Base-by-base conservation (phyloP, 2,329 filamentous ascomycete species). In the Alternaria tenuissima region DNA sequence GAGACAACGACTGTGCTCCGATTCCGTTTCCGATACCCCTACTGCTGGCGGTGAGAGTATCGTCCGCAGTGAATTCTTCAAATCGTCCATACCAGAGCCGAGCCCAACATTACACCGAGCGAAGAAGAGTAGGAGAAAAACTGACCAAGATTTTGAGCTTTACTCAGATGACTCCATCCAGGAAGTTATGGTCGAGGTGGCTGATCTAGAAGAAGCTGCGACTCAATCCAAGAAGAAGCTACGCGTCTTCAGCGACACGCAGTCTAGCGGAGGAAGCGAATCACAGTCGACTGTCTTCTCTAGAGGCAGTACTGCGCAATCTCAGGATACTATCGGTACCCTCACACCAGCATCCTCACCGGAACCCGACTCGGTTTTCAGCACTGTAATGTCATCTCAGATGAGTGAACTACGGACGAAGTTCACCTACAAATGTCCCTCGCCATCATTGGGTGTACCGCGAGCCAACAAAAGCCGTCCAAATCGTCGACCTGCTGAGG, bases 131-230 rank as follows among this genome's bases (percentile, higher is more conserved):
- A 73, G 65, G 41, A 73, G 73, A 49, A 76, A 64, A 32, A 72
- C 75, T 18, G 69, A 70, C 14, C 72, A 78, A 1, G 78, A 82
- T 14, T 81, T 84, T 59, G 78, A 82, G 22, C 67, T 84, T 1
- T 83, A 77, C 71, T 83, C 82, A 4, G 82, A 84, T 62, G 82
- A 83, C 54, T 83, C 81, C 5, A 70, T 81, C 7, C 78, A 80
- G 22, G 80, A 82, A 22, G 81, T 78, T 7, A 76, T 81, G 65
- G 77, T 76, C 12, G 68, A 74, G 49, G 63, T 76, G 2, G 74
- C 72, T 41, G 78, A 79, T 54, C 59, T 75, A 4, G 74, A 77
- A 34, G 66, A 77, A 57, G 61, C 63, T 39, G 68, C 67, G 3
- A 72, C 68, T 3, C 70, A 73, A 46, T 63, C 71, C 7, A 76